Evolutionary conservation across 1,139 yeast species (phyloP).

Genomic region (Blastobotrys raffinosifermentans): DNA sequence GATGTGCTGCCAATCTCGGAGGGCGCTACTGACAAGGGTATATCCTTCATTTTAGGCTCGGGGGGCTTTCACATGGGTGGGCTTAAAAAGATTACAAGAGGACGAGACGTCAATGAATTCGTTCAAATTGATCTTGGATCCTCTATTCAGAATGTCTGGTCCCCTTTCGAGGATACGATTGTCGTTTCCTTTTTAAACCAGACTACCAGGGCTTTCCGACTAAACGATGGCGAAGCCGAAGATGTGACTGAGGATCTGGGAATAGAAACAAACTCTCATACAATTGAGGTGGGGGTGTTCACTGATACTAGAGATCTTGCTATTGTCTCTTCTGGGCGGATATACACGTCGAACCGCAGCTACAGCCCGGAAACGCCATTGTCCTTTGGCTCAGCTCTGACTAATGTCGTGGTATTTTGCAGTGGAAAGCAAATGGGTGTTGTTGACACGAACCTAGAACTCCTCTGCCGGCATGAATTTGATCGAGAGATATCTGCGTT

Average conservation of each 20-base stretch:
- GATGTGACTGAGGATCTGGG: not conserved
- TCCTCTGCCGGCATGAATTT: not conserved
- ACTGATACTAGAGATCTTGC: too few species aligned
- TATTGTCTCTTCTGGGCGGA: too few species aligned
- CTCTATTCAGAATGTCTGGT: not conserved
- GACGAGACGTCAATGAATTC: slow-evolving; percentile 3
- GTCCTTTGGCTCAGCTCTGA: too few species aligned
- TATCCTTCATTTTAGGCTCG: slow-evolving; percentile 9
- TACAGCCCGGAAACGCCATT: too few species aligned
- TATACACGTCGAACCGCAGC: too few species aligned
- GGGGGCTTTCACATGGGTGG: slow-evolving; percentile 12
- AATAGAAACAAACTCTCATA: not conserved
- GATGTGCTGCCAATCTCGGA: slow-evolving; percentile 8
- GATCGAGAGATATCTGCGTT: slow-evolving; percentile 2
- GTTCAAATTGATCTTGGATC: not conserved
- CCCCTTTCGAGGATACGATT: not conserved
- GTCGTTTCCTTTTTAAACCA: not conserved
- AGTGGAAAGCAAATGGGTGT: slow-evolving; percentile 1
- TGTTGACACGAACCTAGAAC: not conserved
- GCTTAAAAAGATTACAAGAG: slow-evolving; percentile 7
- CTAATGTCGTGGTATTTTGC: too few species aligned
- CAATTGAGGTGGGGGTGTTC: not conserved
- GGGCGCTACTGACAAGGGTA: too few species aligned
- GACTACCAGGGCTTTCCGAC: not conserved
- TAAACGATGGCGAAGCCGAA: not conserved